Base-by-base conservation (phyloP, 2,329 filamentous ascomycete genomes). In the Epichloe scottii region DNA sequence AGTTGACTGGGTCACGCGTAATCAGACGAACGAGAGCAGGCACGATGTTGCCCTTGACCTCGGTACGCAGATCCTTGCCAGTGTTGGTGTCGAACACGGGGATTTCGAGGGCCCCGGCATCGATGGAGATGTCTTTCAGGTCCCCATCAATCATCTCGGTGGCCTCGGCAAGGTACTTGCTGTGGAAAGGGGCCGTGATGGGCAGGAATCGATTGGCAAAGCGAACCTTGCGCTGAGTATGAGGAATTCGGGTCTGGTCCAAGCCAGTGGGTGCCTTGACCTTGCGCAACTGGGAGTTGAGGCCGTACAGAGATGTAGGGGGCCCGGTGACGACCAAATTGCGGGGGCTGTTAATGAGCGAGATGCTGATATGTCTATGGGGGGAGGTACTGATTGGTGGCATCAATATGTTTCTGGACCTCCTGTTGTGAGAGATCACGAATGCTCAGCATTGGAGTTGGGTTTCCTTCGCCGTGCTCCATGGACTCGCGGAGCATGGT, bases 121-220 rank as follows among this genome's bases (percentile, higher is more conserved):
- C 78, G 51, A 97, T 91, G 50, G 77, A 72, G 57, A 97, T 74
- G 58, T 90, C 79, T 67, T 88, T 88, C 55, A 98, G 76, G 64
- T 98, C 94, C 60, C 91, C 83, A 51, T 90, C 80, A 55, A 98
- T 89, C 60, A 89, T 77, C 54, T 83, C 78, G 26, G 87, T 89
- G 2, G 93, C 91, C 58, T 89, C 83, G 23, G 78, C 75, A 15
- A 98, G 81, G 65, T 97, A 96, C 54, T 89, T 85, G 77, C 93
- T 98, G 76, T 98, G 93, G 78, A 98, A 98, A 4, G 93, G 94
- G 10, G 93, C 89, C 1, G 91, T 96, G 67, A 98, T 98, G 45
- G 93, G 94, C 54, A 98, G 73, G 76, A 98, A 98, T 54, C 93
- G 85, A 74, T 96, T 96, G 55, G 89, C 88, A 60, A 98, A 98